Evolutionary conservation across 108 stramenopile genomes (phyloP), one percentile per base, ranked within the genome.

Genomic region (Nitzschia palea): DNA sequence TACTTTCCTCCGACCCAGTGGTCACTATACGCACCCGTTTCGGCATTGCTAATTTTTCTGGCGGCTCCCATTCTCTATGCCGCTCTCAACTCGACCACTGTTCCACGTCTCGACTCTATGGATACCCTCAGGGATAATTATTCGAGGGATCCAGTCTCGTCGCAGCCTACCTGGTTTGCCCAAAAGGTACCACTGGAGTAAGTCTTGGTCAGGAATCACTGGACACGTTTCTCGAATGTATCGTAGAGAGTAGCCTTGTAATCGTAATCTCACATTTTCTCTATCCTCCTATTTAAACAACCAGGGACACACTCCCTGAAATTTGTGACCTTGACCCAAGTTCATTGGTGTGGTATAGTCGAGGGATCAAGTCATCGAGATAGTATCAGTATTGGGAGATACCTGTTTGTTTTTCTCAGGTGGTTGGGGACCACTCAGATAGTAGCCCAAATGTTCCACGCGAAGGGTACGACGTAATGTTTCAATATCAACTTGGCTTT

Each of bases 271-370:
- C 1, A 27, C 9, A 14, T 36, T 1, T 44, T 36, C 2, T 8
- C 25, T 17, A 33, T 44, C 22, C 56, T 8, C 14, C 8, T 3
- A 40, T 50, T 42, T 23, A 23, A 44, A 30, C 1, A 42, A 17
- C 36, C 4, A 59, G 55, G 28, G 50, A 53, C 8, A 50, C 55
- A 8, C 55, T 74, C 35, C 73, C 65, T 26, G 73, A 74, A 32
- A 67, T 74, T 61, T 74, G 73, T 29, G 73, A 74, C 20, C 50
- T 74, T 25, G 73, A 74, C 67, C 73, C 73, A 14, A 25, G 58
- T 5, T 45, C 36, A 3, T 51, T 74, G 6, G 58, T 74, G 26
- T 74, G 73, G 73, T 53, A 74, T 57, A 12, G 15, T 35, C 52
- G n/a, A 48, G 47, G 47, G 8, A 18, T 20, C n/a, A 18, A 4